These are phyloP conservation scores for Pseudopyrenochaeta lycopersici DNA, from an alignment of 2,329 filamentous ascomycete species.

Conservation along the genomic window DNA sequence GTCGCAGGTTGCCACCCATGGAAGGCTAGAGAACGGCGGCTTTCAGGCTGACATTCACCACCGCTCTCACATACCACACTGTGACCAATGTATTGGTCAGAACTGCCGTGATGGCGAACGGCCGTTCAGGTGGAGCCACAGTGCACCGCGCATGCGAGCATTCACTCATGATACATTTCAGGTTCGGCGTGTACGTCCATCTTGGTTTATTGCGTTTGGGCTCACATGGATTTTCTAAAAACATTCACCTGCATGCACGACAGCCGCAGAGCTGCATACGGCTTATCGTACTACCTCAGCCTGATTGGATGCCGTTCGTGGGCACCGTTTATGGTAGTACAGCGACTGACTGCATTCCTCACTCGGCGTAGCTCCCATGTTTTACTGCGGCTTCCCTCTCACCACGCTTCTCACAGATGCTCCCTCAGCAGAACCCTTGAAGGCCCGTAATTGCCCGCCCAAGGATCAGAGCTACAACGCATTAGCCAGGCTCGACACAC, in stretches of 20 bases:
- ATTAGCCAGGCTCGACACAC: constrained; percentile 28
- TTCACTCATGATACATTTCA: constrained; percentile 27
- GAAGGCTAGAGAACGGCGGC: constrained; percentile 34
- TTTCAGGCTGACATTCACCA: constrained; percentile 32
- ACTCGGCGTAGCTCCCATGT: background rate
- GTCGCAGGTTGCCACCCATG: constrained; percentile 40
- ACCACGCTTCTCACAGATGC: background rate
- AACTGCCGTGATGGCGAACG: constrained; percentile 10
- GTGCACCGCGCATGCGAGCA: constrained; percentile 19
- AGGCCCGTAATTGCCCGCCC: constrained; percentile 68
- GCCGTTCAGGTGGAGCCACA: constrained; percentile 13
- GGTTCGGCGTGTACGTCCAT: constrained; percentile 22
- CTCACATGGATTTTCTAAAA: constrained; percentile 25
- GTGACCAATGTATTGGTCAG: constrained; percentile 26
- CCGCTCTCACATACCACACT: constrained; percentile 9
- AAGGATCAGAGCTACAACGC: constrained; percentile 57
- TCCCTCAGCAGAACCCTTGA: constrained; percentile 75
- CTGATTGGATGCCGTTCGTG: constrained; percentile 4
- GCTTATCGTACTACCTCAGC: constrained; percentile 5
- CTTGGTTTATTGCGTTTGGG: constrained; percentile 16
- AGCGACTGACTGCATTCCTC: constrained; percentile 4
- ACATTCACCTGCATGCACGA: constrained; percentile 26
- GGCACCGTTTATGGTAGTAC: constrained; percentile 11
- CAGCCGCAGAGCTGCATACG: constrained; percentile 14
- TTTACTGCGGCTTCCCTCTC: background rate